These are phyloP conservation scores for Phytophthora pistaciae DNA, from an alignment of 352 stramenopile genomes.

Conservation along the genomic window DNA sequence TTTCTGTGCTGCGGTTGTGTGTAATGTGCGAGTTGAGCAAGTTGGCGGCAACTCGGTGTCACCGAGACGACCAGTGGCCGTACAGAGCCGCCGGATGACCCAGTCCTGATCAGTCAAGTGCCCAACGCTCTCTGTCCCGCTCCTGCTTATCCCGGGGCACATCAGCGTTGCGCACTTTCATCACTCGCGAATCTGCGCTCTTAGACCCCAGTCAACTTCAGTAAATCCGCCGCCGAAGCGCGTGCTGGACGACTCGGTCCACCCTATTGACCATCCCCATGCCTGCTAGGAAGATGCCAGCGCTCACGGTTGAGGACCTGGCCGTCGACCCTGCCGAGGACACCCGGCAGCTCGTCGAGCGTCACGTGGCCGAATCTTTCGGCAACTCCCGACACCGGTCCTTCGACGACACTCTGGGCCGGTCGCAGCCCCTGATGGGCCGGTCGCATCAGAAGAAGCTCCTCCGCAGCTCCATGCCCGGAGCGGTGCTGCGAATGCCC, in stretches of 20 bases:
- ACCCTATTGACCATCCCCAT: neutral
- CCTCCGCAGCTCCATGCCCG: conserved; percentile 20
- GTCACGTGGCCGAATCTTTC: conserved; percentile 26
- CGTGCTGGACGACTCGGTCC: neutral
- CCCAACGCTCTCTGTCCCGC: conserved; percentile 32
- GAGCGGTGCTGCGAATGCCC: conserved; percentile 9
- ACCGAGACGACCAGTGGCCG: conserved; percentile 17
- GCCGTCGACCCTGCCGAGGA: conserved; percentile 1
- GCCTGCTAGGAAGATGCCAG: conserved; percentile 13
- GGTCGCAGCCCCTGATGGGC: conserved; percentile 7
- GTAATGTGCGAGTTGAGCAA: conserved; percentile 20
- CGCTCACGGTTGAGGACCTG: conserved; percentile 15
- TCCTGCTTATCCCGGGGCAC: conserved; percentile 26
- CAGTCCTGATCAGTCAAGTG: conserved; percentile 21
- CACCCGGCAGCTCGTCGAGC: conserved; percentile 24
- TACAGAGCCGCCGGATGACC: conserved; percentile 16
- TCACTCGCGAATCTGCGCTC: conserved; percentile 26
- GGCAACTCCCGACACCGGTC: conserved; percentile 4
- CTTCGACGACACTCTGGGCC: conserved; percentile 28
- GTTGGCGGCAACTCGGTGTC: conserved; percentile 28
- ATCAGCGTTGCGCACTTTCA: conserved; percentile 9
- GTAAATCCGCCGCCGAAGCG: too few relatives aligned
- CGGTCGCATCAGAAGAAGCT: conserved; percentile 12
- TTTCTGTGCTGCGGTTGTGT: conserved; percentile 26
- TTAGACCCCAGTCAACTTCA: neutral